Conservation (phyloP, 2,329 filamentous ascomycete genomes). For the Aspergillus aculeatinus region DNA sequence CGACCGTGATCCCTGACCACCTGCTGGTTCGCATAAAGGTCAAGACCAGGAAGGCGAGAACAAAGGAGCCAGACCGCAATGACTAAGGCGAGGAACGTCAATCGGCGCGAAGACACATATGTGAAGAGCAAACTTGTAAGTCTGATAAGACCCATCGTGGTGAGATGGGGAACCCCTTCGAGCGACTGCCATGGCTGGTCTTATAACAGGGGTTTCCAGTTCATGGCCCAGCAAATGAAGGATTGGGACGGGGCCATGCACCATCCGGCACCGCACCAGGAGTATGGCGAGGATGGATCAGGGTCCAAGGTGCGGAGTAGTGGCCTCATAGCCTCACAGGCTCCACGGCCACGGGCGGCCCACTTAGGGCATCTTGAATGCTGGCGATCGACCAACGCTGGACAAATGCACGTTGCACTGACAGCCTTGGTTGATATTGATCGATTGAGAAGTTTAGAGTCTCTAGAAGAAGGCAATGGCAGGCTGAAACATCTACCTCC, state of each 20-base stretch:
- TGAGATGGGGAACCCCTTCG: background rate
- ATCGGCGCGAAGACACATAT: background rate
- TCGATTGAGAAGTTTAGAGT: background rate
- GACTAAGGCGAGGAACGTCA: conserved; percentile 6
- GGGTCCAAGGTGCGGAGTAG: background rate
- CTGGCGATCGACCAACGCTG: background rate
- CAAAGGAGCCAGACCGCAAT: conserved; percentile 10
- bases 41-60: conserved; percentile 11
- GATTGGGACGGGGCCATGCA: background rate
- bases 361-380: background rate
- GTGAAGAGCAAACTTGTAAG: background rate
- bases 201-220: background rate
- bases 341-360: background rate
- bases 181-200: background rate
- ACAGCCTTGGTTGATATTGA: background rate
- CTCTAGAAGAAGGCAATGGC: background rate
- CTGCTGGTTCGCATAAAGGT: background rate
- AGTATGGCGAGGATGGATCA: background rate
- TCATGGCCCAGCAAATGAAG: background rate
- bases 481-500: background rate
- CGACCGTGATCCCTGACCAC: background rate
- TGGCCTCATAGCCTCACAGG: background rate
- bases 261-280: background rate
- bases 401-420: background rate
- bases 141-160: background rate